Evolutionary conservation across 805 yeast genomes (phyloP).

Genomic region (Lachancea meyersii): DNA sequence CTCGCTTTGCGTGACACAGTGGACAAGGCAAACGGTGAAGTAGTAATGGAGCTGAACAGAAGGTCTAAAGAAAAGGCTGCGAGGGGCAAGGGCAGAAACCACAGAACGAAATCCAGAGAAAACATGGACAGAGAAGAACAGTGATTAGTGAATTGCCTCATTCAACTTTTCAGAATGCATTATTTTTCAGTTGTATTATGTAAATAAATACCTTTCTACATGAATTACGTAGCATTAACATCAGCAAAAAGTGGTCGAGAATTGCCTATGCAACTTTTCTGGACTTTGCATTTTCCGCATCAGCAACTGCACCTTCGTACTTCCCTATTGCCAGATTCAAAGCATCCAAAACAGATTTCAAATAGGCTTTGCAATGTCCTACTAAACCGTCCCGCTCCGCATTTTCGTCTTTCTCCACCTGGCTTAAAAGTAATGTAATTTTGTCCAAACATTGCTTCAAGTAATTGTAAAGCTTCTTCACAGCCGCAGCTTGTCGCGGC

Average conservation of each 20-base stretch:
- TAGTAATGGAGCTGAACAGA: conserved; percentile 67
- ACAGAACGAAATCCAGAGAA: conserved; percentile 37
- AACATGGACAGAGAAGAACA: conserved; percentile 44
- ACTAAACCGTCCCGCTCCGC: conserved; percentile 25
- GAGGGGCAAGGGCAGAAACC: conserved; percentile 36
- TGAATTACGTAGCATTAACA: background rate
- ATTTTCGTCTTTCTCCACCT: conserved; percentile 29
- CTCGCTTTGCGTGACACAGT: conserved; percentile 77
- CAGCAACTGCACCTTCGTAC: conserved; percentile 32
- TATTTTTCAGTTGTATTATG: background rate
- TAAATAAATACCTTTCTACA: background rate
- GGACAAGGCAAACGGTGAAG: conserved; percentile 86
- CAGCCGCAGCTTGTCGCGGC: conserved; percentile 37
- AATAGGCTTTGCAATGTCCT: conserved; percentile 27
- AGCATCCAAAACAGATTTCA: conserved; percentile 42
- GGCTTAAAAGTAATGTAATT: conserved; percentile 24
- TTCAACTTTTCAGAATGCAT: background rate
- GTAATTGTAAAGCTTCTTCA: conserved; percentile 44
- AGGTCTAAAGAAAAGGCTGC: conserved; percentile 50
- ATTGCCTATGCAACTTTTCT: background rate
- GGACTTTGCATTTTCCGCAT: background rate
- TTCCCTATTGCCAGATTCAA: conserved; percentile 41
- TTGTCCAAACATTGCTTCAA: conserved; percentile 44
- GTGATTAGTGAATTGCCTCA: conserved; percentile 9
- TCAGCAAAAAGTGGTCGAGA: background rate